Evolutionary conservation across 1,284 basidiomycete genomes (phyloP).

Genomic region (Jaminaea rosea): DNA sequence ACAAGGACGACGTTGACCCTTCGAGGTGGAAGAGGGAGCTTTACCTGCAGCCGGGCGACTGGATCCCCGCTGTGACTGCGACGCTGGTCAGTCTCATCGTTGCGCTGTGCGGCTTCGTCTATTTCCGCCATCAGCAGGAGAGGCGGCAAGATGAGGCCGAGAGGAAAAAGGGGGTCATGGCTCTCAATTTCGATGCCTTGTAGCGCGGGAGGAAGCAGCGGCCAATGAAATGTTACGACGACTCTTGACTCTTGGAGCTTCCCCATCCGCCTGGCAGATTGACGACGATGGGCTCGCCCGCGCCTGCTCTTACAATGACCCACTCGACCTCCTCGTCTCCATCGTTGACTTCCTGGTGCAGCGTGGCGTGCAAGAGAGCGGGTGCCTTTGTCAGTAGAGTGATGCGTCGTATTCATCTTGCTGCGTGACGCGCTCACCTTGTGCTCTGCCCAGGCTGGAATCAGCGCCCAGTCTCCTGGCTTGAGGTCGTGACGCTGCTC

Average conservation of each 20-base stretch:
- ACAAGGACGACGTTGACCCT: conserved; percentile 1
- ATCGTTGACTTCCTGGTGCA: not conserved
- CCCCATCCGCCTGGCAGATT: conserved; percentile 1
- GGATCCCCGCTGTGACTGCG: conserved; percentile 92
- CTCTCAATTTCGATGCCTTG: conserved; percentile 92
- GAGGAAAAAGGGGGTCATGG: conserved; percentile 72
- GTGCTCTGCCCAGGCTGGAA: conserved; percentile 7
- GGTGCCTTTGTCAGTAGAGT: too few species aligned
- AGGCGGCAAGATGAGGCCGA: conserved; percentile 92
- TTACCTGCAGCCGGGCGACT: conserved; percentile 86
- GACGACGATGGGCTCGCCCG: not conserved
- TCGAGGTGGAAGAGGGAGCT: conserved; percentile 75
- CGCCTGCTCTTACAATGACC: not conserved
- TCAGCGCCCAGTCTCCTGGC: conserved; percentile 4
- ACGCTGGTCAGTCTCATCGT: conserved; percentile 68
- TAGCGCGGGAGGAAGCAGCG: too few species aligned
- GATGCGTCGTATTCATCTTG: too few species aligned
- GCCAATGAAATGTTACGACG: too few species aligned
- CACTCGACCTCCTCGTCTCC: conserved; percentile 1
- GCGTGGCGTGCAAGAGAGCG: too few species aligned
- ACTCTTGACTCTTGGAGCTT: not conserved
- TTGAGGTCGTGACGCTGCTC: not conserved
- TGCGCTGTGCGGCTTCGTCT: conserved; percentile 69
- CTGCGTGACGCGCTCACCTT: too few species aligned
- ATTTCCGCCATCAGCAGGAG: conserved; percentile 80